Evolutionary conservation across 108 stramenopile species (phyloP), one percentile per base, ranked within the genome.

Genomic region (Skeletonema menzelii): DNA sequence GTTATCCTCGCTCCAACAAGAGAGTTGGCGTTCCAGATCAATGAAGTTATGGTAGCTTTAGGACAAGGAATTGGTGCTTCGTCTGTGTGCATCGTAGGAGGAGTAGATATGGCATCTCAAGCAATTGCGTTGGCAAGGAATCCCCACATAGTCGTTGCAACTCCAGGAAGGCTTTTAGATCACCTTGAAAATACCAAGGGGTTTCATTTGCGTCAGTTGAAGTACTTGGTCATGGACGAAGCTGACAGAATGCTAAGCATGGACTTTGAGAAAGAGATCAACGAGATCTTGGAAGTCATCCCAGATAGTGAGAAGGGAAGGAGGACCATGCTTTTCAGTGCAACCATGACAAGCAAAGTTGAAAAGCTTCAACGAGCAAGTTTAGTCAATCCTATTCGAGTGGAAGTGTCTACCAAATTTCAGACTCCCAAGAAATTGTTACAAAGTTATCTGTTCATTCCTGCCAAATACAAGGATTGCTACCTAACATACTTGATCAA

Each of bases 401-500:
- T 99, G 8, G 94, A 97, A 70, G 97, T 97, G 3, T 87, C 91
- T 1, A 93, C 93, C 64, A 97, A 97, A 71, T 99, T 98, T 78
- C 88, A 94, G 70, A 99, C 97, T 13, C 97, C 97, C 27, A 92
- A 94, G 67, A 91, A 97, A 46, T 80, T 99, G 24, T 68, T 97
- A 44, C 99, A 99, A 79, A 87, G 84, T 76, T 99, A 99, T 76
- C 65, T 99, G 27, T 98, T 99, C 77, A 92, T 98, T 64, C 99
- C 99, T n/a, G 98, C 98, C 34, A 98, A 98, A 81, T 97, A 97
- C 91, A 98, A 99, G 94, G 99, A 99, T 83, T 90, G 90, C 67
- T 98, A 99, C 83, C 88, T 99, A 49, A 93, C 97, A 15, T 98
- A 95, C 75, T 59, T 98, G 31, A 88, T 99, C 63, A 95, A 99